Conservation (phyloP, 164 flowering plant species). For the Vitis labrusca region DNA sequence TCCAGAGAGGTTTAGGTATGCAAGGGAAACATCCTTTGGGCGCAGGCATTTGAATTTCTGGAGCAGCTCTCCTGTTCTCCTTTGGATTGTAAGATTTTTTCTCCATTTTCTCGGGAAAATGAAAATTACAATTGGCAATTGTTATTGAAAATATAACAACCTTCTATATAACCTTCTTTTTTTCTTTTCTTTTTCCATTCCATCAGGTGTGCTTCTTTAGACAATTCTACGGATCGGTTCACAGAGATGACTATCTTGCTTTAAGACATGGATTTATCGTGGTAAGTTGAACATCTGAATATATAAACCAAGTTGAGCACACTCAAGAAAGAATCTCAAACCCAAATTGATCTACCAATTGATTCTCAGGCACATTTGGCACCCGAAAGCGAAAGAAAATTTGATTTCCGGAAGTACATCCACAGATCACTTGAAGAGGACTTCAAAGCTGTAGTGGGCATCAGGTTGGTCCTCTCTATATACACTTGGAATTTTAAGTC, state of each 20-base stretch:
- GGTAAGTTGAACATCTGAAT: slow-evolving; percentile 21
- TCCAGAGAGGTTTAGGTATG: slow-evolving; percentile 63
- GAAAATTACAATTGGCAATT: too few relatives aligned
- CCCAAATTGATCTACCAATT: not conserved
- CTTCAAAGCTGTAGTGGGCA: slow-evolving; percentile 49
- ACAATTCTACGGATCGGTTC: slow-evolving; percentile 48
- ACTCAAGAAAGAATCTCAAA: not conserved
- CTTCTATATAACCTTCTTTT: not conserved
- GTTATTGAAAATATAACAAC: too few relatives aligned
- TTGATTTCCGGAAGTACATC: slow-evolving; percentile 58
- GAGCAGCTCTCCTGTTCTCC: slow-evolving; percentile 39
- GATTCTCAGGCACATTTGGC: slow-evolving; percentile 54
- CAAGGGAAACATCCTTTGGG: slow-evolving; percentile 64
- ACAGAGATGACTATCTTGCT: slow-evolving; percentile 58
- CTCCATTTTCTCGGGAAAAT: not conserved
- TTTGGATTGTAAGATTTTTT: slow-evolving; percentile 51
- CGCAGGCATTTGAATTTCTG: slow-evolving; percentile 49
- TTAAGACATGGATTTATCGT: slow-evolving; percentile 58
- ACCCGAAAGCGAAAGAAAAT: slow-evolving; percentile 39
- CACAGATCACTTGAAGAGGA: slow-evolving; percentile 50
- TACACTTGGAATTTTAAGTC: too few relatives aligned
- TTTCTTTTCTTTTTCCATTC: slow-evolving; percentile 1
- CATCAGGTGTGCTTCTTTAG: slow-evolving; percentile 63
- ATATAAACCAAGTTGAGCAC: not conserved
- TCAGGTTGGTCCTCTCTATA: slow-evolving; percentile 27